phyloP scores from a whole-genome alignment of 139 green algal species.

The Penium margaritaceum region DNA sequence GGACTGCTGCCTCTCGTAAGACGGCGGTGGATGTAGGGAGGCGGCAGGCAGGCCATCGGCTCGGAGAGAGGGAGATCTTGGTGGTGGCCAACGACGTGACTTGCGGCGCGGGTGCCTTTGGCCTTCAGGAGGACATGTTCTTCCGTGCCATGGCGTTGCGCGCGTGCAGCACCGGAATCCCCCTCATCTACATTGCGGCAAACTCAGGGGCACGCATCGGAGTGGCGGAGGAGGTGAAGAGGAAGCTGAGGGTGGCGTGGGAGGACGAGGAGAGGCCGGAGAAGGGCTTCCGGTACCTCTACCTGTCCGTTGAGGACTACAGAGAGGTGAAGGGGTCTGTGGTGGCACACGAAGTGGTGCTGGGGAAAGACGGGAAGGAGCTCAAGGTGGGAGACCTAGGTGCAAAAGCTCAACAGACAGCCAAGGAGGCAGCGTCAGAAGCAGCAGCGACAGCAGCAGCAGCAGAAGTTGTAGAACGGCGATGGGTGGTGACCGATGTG shows the following conservation, averaged over 20 bases:
- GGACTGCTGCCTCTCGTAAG: too few relatives aligned
- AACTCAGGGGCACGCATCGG: slow-evolving; percentile 88
- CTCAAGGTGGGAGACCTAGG: too few relatives aligned
- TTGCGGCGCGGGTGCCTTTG: slow-evolving; percentile 78
- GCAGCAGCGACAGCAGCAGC: too few relatives aligned
- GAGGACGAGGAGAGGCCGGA: slow-evolving; percentile 57
- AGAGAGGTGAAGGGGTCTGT: slow-evolving; percentile 19
- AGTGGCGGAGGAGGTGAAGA: slow-evolving; percentile 73
- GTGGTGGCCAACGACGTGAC: slow-evolving; percentile 96
- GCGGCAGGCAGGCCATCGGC: too few relatives aligned
- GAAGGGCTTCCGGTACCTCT: slow-evolving; percentile 86
- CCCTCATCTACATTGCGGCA: slow-evolving; percentile 88
- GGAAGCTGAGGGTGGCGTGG: slow-evolving; percentile 67
- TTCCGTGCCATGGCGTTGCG: slow-evolving; percentile 76
- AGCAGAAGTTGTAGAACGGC: too few relatives aligned
- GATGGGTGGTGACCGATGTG: slow-evolving; percentile 67
- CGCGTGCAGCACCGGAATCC: slow-evolving; percentile 68
- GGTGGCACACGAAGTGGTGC: slow-evolving; percentile 33
- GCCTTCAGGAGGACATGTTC: slow-evolving; percentile 77
- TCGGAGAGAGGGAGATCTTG: too few relatives aligned
- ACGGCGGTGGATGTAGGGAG: too few relatives aligned
- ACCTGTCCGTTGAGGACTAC: slow-evolving; percentile 81
- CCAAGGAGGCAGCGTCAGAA: too few relatives aligned
- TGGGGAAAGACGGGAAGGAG: background rate
- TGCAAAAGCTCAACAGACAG: too few relatives aligned